phyloP scores from a whole-genome alignment of 2,329 filamentous ascomycete species.

The Tolypocladium sp. region DNA sequence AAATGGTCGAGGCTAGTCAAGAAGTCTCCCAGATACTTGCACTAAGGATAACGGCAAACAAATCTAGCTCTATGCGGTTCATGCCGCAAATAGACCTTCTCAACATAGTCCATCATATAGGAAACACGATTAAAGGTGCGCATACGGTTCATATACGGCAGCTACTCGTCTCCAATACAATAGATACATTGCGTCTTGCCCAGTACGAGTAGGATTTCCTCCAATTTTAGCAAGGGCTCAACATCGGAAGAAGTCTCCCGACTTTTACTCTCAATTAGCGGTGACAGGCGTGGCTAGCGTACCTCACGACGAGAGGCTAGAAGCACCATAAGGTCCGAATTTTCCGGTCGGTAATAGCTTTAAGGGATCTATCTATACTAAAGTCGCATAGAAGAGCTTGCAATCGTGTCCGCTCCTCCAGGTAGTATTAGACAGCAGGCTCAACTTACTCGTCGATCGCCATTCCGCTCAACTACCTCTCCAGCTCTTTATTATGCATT shows the following conservation, averaged over 20 bases:
- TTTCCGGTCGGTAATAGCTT: not conserved
- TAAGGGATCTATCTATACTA: not conserved
- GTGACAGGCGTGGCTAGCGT: not conserved
- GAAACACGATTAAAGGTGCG: conserved; percentile 3
- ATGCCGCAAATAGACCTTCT: conserved; percentile 4
- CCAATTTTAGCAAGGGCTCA: not conserved
- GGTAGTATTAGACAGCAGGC: not conserved
- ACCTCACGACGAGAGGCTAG: conserved; percentile 4
- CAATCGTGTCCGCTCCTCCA: not conserved
- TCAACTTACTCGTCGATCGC: not conserved
- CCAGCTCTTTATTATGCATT: not conserved
- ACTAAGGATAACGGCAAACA: conserved; percentile 4
- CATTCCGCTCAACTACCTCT: not conserved
- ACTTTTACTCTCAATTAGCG: not conserved
- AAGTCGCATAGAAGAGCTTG: not conserved
- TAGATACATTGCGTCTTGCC: conserved; percentile 5
- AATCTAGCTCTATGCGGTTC: not conserved
- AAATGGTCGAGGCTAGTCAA: conserved; percentile 2
- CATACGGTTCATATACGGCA: not conserved
- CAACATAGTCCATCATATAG: conserved; percentile 5
- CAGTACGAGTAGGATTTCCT: conserved; percentile 4
- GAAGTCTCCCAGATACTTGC: conserved; percentile 3
- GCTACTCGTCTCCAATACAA: conserved; percentile 3
- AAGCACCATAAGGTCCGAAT: conserved; percentile 3
- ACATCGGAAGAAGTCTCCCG: not conserved